A percentile compares a stretch with the other conserved stretches of the same genome.
Conservation (phyloP, 2,329 filamentous ascomycete species). For the Colletotrichum sp. region DNA sequence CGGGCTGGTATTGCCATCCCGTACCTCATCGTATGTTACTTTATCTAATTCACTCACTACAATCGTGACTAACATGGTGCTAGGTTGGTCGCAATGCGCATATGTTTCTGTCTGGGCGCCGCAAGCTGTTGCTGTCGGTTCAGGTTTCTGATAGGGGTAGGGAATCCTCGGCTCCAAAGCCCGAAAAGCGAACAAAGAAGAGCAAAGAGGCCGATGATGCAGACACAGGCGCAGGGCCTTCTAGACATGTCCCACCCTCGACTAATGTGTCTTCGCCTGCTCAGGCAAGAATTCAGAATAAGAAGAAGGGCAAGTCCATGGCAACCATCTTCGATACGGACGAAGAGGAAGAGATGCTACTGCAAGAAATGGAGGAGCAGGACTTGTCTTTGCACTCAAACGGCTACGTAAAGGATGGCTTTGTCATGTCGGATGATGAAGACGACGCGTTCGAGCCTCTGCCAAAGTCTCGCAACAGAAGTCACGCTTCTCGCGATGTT, state of each 20-base stretch:
- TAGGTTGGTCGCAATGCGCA: slow-evolving; percentile 46
- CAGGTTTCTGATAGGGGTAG: slow-evolving; percentile 38
- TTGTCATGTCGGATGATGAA: slow-evolving; percentile 49
- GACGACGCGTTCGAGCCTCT: slow-evolving; percentile 54
- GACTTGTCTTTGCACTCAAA: slow-evolving; percentile 42
- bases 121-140: slow-evolving; percentile 50
- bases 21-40: slow-evolving; percentile 68
- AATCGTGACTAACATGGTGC: not conserved
- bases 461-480: slow-evolving; percentile 29
- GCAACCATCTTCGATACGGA: slow-evolving; percentile 23
- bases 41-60: not conserved
- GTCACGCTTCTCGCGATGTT: slow-evolving; percentile 32
- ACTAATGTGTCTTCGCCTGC: slow-evolving; percentile 60
- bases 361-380: slow-evolving; percentile 38
- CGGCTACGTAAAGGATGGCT: slow-evolving; percentile 54
- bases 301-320: slow-evolving; percentile 33
- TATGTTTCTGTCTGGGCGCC: slow-evolving; percentile 48
- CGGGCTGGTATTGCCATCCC: slow-evolving; percentile 71
- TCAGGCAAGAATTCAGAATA: slow-evolving; percentile 19
- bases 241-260: slow-evolving; percentile 34
- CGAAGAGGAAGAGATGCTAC: slow-evolving; percentile 17
- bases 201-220: slow-evolving; percentile 34
- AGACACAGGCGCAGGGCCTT: slow-evolving; percentile 24
- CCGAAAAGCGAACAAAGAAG: slow-evolving; percentile 40
- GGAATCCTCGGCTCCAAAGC: slow-evolving; percentile 30